Evolutionary conservation across 768 basidiomycete genomes (phyloP).

Genomic region (Amanita fuliginea): DNA sequence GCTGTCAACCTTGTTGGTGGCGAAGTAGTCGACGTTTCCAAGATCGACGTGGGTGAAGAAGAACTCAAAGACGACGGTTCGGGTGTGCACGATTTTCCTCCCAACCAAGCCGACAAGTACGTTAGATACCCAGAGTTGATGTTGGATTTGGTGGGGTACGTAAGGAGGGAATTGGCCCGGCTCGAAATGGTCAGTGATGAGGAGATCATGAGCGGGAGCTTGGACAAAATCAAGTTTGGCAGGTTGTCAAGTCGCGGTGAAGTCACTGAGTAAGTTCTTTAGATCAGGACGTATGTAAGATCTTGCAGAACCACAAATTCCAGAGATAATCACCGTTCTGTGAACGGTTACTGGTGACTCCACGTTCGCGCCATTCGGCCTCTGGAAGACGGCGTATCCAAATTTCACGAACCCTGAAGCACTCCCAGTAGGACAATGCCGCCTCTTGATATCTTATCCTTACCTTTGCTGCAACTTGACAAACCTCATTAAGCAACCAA

Average conservation of each 20-base stretch:
- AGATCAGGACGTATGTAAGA: neutral
- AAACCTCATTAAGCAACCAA: too few relatives aligned
- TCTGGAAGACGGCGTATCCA: too few relatives aligned
- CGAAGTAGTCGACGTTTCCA: slow-evolving; percentile 46
- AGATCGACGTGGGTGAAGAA: slow-evolving; percentile 46
- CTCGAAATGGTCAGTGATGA: slow-evolving; percentile 44
- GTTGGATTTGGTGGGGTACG: slow-evolving; percentile 55
- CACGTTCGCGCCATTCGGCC: too few relatives aligned
- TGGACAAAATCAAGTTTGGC: slow-evolving; percentile 30
- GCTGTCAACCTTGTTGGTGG: slow-evolving; percentile 65
- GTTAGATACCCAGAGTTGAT: slow-evolving; percentile 68
- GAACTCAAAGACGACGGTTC: slow-evolving; percentile 54
- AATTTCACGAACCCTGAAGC: too few relatives aligned
- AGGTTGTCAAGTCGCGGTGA: neutral
- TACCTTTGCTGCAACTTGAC: too few relatives aligned
- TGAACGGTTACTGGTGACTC: too few relatives aligned
- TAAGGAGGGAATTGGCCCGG: slow-evolving; percentile 61
- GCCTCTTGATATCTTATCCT: too few relatives aligned
- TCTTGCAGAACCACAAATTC: too few relatives aligned
- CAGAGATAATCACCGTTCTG: too few relatives aligned
- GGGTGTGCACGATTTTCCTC: slow-evolving; percentile 61
- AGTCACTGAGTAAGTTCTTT: too few relatives aligned
- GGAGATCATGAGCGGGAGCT: slow-evolving; percentile 27
- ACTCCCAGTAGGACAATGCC: too few relatives aligned
- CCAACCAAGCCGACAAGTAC: slow-evolving; percentile 52